Evolutionary conservation across 2,329 filamentous ascomycete genomes (phyloP), one percentile per base, ranked within the genome.

Genomic region (Colletotrichum sp.): DNA sequence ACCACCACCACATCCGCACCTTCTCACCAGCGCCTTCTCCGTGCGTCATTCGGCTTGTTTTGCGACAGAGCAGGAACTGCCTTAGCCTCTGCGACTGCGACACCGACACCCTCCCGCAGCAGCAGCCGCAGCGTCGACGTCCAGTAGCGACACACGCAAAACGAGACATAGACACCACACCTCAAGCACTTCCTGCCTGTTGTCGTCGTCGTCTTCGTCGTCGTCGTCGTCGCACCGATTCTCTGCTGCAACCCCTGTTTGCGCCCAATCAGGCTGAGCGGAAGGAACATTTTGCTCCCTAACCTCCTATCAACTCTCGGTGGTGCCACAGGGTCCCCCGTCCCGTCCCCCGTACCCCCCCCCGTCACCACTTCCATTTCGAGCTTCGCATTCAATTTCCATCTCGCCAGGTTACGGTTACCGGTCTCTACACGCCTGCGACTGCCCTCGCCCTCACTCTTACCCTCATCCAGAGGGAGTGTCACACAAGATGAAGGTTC

Each of bases 401-500:
- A 28, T 24, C n/a, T 64, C 61, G 61, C 61, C 61, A 64, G 61
- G 32, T 30, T 58, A 30, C 55, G 34, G 32, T 34, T 55, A 21
- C 30, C 26, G 28, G 55, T 67, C 43, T 52, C n/a, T 52, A 21
- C 43, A 21, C 61, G 21, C 13, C 61, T 65, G 70, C 70, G 38
- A 28, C 67, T 71, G 30, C 57, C 63, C 72, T 65, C 60, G 12
- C 72, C 34, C 32, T 52, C 43, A 21, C 43, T 52, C 43, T 28
- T 36, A 30, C 30, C 32, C 58, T 32, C 18, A 34, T 34, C 58
- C 30, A 32, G 58, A 71, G 66, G 64, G 58, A 67, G n/a, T 57
- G 77, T 78, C 48, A 67, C 72, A 77, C 77, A 77, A 78, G 69
- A 78, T 78, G 77, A 78, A 78, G 77, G 77, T 78, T 76, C 66